phyloP scores from a whole-genome alignment of 2,329 filamentous ascomycete genomes.

The Sarocladiaceae sp. region DNA sequence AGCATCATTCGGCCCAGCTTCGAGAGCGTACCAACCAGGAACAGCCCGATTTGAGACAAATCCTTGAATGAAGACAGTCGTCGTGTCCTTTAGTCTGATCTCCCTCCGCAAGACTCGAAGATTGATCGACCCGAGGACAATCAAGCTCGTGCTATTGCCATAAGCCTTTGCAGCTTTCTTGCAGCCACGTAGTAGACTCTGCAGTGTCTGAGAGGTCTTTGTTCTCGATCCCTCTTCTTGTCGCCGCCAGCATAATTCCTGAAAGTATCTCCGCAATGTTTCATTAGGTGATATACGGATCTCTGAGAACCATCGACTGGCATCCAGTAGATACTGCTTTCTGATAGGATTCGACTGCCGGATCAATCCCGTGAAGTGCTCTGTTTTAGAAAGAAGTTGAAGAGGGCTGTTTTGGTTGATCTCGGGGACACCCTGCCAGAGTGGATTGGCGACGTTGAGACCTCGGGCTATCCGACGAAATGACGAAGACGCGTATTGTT shows the following conservation, averaged over 20 bases:
- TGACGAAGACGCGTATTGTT: background rate
- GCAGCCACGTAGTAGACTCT: background rate
- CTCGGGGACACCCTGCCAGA: background rate
- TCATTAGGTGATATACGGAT: background rate
- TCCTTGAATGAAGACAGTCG: too few species aligned
- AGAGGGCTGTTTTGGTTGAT: background rate
- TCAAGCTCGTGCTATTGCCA: background rate
- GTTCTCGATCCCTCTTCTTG: background rate
- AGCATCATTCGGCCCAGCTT: too few species aligned
- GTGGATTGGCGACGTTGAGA: background rate
- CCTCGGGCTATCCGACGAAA: background rate
- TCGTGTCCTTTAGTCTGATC: background rate
- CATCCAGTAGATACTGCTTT: background rate
- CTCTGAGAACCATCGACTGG: background rate
- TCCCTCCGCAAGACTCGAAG: background rate
- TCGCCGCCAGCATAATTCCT: conserved; percentile 1
- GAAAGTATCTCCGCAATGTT: background rate
- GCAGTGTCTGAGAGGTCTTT: conserved; percentile 7
- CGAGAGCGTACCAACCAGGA: too few species aligned
- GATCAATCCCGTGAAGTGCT: background rate
- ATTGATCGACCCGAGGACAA: background rate
- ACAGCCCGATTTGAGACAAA: too few species aligned
- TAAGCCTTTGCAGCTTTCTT: background rate
- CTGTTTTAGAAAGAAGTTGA: background rate
- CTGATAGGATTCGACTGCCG: background rate